phyloP scores from a whole-genome alignment of 2,329 filamentous ascomycete genomes.

The Biscogniauxia marginata region DNA sequence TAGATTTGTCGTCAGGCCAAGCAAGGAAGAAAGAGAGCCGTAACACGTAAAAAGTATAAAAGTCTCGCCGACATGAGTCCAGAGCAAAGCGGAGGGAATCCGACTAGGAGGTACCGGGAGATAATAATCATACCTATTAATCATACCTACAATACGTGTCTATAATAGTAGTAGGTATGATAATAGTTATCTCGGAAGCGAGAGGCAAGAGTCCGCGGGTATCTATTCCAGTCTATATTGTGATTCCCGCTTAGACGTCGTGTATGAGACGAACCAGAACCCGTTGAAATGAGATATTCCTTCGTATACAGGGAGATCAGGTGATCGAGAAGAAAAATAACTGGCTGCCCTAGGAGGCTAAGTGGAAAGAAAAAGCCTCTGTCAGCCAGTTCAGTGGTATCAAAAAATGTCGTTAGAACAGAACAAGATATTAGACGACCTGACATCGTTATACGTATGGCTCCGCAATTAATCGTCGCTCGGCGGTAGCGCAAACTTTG shows the following conservation, averaged over 20 bases:
- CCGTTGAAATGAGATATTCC: background rate
- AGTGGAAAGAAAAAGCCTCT: slow-evolving; percentile 1
- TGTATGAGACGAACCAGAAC: background rate
- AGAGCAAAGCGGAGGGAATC: background rate
- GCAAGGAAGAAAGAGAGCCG: background rate
- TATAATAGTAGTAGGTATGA: too few species aligned
- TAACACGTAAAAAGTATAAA: background rate
- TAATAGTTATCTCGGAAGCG: too few species aligned
- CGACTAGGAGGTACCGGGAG: background rate
- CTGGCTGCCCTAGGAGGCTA: background rate
- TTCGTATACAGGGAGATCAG: background rate
- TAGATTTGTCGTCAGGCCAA: background rate
- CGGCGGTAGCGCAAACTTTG: slow-evolving; percentile 4
- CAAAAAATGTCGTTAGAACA: slow-evolving; percentile 9
- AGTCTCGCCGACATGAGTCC: background rate
- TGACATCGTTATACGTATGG: slow-evolving; percentile 16
- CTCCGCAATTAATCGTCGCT: slow-evolving; percentile 13
- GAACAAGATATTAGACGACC: slow-evolving; percentile 11
- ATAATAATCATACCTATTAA: background rate
- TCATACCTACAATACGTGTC: too few species aligned
- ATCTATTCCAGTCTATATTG: background rate
- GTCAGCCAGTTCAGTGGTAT: slow-evolving; percentile 4
- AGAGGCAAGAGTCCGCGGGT: background rate
- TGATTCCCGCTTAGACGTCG: background rate
- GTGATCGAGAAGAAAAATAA: slow-evolving; percentile 4